phyloP scores from a whole-genome alignment of 345 rosid species.

The Cardamine resedifolia region DNA sequence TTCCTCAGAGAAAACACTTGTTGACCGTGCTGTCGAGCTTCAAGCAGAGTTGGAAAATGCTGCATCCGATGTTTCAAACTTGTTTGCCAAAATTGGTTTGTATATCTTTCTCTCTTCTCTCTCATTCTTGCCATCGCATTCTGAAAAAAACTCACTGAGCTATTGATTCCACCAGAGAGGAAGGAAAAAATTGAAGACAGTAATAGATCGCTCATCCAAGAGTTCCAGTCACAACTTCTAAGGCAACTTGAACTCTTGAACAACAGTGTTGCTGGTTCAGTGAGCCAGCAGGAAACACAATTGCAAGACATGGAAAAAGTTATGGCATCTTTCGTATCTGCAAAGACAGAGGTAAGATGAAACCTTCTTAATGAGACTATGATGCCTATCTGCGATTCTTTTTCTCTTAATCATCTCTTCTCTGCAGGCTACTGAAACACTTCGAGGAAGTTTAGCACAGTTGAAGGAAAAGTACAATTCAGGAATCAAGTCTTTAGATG shows the following conservation, averaged over 20 bases:
- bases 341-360: conserved; percentile 68
- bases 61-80: conserved; percentile 75
- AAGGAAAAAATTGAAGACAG: conserved; percentile 92
- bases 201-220: conserved; percentile 69
- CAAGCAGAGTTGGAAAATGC: conserved; percentile 78
- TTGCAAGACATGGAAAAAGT: conserved; percentile 86
- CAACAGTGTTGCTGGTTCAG: conserved; percentile 77
- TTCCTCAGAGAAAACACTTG: conserved; percentile 73
- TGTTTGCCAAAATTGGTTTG: conserved; percentile 88
- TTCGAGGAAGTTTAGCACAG: conserved; percentile 64
- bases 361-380: neutral
- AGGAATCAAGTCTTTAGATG: conserved; percentile 70
- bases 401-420: conserved; percentile 19
- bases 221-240: conserved; percentile 72
- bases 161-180: conserved; percentile 67
- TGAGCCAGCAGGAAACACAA: conserved; percentile 80
- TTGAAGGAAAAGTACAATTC: conserved; percentile 61
- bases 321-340: conserved; percentile 83
- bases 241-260: conserved; percentile 77
- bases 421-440: conserved; percentile 77
- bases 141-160: conserved; percentile 27
- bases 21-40: conserved; percentile 82
- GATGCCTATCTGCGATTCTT: neutral
- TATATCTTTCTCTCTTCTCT: conserved; percentile 22
- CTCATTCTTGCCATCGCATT: conserved; percentile 19